Conservation (phyloP, 768 basidiomycete species). For the Crepidotus variabilis region DNA sequence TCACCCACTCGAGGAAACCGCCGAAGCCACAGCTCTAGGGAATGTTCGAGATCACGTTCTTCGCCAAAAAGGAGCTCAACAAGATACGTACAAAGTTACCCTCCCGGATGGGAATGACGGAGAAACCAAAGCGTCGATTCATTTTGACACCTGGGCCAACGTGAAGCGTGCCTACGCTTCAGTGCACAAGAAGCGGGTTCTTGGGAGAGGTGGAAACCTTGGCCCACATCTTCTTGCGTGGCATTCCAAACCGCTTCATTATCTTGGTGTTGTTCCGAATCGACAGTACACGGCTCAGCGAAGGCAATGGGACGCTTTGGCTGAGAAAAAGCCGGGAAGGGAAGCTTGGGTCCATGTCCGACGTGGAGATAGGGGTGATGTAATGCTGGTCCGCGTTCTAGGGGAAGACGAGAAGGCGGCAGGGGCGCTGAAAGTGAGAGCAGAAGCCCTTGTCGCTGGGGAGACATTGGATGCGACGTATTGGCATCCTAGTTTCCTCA, state of each 20-base stretch:
- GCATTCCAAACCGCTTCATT: slow-evolving; percentile 48
- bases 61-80: slow-evolving; percentile 11
- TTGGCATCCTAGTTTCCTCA: slow-evolving; percentile 47
- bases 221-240: slow-evolving; percentile 25
- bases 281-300: slow-evolving; percentile 52
- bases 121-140: slow-evolving; percentile 30
- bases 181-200: slow-evolving; percentile 28
- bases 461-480: slow-evolving; percentile 38
- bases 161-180: slow-evolving; percentile 35
- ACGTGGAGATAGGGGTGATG: slow-evolving; percentile 5
- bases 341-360: slow-evolving; percentile 13
- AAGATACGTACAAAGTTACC: slow-evolving; percentile 14
- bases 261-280: slow-evolving; percentile 42
- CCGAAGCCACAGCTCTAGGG: neutral
- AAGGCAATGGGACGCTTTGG: slow-evolving; percentile 43
- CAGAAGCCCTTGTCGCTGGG: slow-evolving; percentile 51
- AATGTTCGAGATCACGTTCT: slow-evolving; percentile 3
- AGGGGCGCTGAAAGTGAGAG: slow-evolving; percentile 56
- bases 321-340: slow-evolving; percentile 29
- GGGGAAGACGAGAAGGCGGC: slow-evolving; percentile 51
- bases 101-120: slow-evolving; percentile 1
- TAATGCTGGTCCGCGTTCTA: slow-evolving; percentile 38
- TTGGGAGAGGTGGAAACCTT: slow-evolving; percentile 8
- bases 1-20: neutral
- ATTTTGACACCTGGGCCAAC: slow-evolving; percentile 46